These are phyloP conservation scores for Pseudomassariella vexata DNA, from an alignment of 2,329 filamentous ascomycete genomes.

Conservation along the genomic window DNA sequence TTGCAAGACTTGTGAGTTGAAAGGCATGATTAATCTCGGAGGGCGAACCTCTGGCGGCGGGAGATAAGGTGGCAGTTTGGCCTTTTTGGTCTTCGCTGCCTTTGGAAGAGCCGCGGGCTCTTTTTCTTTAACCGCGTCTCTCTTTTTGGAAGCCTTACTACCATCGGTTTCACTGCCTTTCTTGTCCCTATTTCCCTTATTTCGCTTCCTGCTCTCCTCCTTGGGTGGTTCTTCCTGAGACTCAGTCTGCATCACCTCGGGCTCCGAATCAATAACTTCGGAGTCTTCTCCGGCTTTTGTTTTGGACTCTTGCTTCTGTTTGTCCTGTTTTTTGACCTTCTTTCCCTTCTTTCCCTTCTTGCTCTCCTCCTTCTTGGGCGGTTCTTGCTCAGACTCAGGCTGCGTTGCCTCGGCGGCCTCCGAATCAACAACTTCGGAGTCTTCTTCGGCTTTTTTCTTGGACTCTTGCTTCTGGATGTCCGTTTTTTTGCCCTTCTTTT, in stretches of 20 bases:
- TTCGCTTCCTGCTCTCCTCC: conserved; percentile 27
- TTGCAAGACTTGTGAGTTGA: conserved; percentile 43
- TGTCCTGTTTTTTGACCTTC: too few relatives aligned
- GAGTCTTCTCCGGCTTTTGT: conserved; percentile 3
- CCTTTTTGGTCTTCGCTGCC: conserved; percentile 3
- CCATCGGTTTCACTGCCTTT: not conserved
- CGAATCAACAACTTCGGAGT: conserved; percentile 4
- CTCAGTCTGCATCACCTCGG: too few relatives aligned
- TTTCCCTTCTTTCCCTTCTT: too few relatives aligned
- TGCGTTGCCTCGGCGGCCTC: too few relatives aligned
- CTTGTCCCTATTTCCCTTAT: not conserved
- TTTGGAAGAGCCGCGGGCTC: too few relatives aligned
- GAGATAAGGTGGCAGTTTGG: conserved; percentile 4
- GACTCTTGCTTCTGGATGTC: conserved; percentile 8
- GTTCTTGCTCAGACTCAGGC: too few relatives aligned
- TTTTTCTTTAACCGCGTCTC: not conserved
- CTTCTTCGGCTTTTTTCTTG: conserved; percentile 5
- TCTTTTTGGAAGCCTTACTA: not conserved
- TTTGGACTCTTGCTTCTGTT: conserved; percentile 7
- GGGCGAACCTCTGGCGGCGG: conserved; percentile 24
- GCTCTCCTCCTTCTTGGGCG: conserved; percentile 27
- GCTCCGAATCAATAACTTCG: too few relatives aligned
- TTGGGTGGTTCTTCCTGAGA: too few relatives aligned
- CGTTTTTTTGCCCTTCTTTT: too few relatives aligned
- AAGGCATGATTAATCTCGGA: conserved; percentile 41